These are phyloP conservation scores for Ballota nigra DNA, from an alignment of 257 asterid species.

Conservation along the genomic window DNA sequence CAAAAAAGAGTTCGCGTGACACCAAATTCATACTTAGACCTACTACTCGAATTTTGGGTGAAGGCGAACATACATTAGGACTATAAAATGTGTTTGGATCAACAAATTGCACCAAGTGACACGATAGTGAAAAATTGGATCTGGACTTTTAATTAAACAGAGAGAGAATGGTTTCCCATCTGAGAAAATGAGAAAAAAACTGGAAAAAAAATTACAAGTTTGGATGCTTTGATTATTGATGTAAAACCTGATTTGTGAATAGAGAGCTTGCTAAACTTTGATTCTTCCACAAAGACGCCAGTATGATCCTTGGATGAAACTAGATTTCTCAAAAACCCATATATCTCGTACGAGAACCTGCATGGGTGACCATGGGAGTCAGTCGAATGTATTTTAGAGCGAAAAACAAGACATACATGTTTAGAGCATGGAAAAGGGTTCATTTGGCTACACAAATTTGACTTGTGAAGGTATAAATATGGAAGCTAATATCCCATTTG, in stretches of 20 bases:
- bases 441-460: background rate
- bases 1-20: too few species aligned
- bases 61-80: too few species aligned
- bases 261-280: conserved; percentile 40
- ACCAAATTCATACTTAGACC: too few species aligned
- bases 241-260: background rate
- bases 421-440: background rate
- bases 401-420: background rate
- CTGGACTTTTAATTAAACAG: background rate
- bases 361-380: conserved; percentile 16
- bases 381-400: background rate
- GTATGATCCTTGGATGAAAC: conserved; percentile 68
- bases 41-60: too few species aligned
- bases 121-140: background rate
- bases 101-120: background rate
- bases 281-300: conserved; percentile 99
- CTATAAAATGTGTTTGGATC: background rate
- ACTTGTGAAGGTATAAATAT: background rate
- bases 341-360: conserved; percentile 90
- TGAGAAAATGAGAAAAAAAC: conserved; percentile 10
- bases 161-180: background rate
- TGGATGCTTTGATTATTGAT: conserved; percentile 20
- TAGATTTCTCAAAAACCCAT: conserved; percentile 96
- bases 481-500: background rate
- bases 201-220: background rate